Evolutionary conservation across 352 stramenopile genomes (phyloP).

Genomic region (Phytophthora meadii): DNA sequence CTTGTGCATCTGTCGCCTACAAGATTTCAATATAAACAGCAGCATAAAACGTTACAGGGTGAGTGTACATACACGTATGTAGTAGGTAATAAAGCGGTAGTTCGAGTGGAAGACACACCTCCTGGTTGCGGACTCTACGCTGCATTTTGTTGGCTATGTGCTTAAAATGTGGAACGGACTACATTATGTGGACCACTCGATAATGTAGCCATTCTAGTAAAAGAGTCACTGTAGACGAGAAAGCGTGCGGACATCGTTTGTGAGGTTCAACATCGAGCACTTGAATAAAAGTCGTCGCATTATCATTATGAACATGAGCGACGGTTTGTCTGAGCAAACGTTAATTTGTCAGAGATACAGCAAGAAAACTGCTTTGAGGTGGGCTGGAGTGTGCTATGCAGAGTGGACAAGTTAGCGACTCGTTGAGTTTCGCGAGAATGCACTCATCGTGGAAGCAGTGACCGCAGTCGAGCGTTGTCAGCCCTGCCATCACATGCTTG

Average conservation of each 20-base stretch:
- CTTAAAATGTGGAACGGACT: not conserved
- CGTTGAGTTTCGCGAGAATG: slow-evolving; percentile 85
- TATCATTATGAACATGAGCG: slow-evolving; percentile 27
- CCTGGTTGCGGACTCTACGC: slow-evolving; percentile 62
- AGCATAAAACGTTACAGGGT: not conserved
- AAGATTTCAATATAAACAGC: not conserved
- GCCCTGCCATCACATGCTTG: slow-evolving; percentile 46
- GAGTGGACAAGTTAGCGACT: slow-evolving; percentile 69
- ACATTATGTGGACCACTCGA: not conserved
- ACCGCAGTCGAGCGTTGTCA: slow-evolving; percentile 82
- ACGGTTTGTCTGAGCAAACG: not conserved
- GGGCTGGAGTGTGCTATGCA: slow-evolving; percentile 41
- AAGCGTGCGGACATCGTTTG: not conserved
- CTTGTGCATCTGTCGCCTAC: slow-evolving; percentile 78
- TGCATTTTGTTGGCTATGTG: slow-evolving; percentile 41
- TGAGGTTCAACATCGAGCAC: not conserved
- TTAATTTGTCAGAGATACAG: slow-evolving; percentile 2
- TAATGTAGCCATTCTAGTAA: slow-evolving; percentile 12
- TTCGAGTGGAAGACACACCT: slow-evolving; percentile 39
- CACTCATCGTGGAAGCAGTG: slow-evolving; percentile 90
- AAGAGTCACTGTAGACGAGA: slow-evolving; percentile 12
- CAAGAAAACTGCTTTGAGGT: slow-evolving; percentile 17
- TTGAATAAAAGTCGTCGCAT: slow-evolving; percentile 15
- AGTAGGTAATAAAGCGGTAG: not conserved
- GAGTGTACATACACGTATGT: not conserved